Conservation (phyloP, 192 early-diverging fungal genomes). For the Mycoemilia scoparia region DNA sequence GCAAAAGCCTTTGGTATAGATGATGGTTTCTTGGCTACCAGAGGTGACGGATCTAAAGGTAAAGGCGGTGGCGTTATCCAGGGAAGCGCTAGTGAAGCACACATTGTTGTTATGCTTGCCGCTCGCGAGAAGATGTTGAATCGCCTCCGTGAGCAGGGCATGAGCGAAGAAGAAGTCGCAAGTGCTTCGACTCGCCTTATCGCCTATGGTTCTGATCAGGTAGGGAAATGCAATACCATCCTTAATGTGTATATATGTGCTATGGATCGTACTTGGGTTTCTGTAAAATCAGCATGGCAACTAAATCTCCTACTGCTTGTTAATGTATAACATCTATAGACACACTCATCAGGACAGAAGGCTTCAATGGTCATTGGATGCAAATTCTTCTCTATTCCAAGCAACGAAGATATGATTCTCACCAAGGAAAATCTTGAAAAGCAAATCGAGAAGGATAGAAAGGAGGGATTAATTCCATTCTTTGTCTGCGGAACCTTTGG, state of each 20-base stretch:
- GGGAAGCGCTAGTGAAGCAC: constrained; percentile 38
- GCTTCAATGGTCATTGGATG: constrained; percentile 30
- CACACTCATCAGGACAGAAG: constrained; percentile 37
- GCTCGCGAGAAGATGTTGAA: constrained; percentile 30
- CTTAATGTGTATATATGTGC: too few relatives aligned
- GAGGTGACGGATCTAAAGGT: constrained; percentile 22
- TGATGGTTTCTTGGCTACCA: constrained; percentile 27
- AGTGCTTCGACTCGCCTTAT: constrained; percentile 19
- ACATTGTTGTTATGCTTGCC: constrained; percentile 36
- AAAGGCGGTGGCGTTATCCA: constrained; percentile 49
- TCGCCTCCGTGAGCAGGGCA: constrained; percentile 6
- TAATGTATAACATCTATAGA: constrained; percentile 13
- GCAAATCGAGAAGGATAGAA: constrained; percentile 29
- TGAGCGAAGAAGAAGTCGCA: constrained; percentile 11
- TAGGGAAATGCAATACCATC: too few relatives aligned
- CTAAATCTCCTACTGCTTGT: not conserved
- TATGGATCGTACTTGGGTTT: too few relatives aligned
- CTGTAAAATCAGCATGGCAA: not conserved
- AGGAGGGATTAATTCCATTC: constrained; percentile 38
- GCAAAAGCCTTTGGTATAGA: constrained; percentile 39
- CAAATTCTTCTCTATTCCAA: constrained; percentile 12
- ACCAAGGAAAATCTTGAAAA: constrained; percentile 21
- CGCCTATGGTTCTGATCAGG: constrained; percentile 42
- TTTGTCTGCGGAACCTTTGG: constrained; percentile 44
- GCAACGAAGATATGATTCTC: constrained; percentile 19